Percentiles rank a stretch among this genome's conserved stretches.
These are phyloP conservation scores for Lumnitzera littorea DNA, from an alignment of 345 rosid genomes.

Conservation along the genomic window DNA sequence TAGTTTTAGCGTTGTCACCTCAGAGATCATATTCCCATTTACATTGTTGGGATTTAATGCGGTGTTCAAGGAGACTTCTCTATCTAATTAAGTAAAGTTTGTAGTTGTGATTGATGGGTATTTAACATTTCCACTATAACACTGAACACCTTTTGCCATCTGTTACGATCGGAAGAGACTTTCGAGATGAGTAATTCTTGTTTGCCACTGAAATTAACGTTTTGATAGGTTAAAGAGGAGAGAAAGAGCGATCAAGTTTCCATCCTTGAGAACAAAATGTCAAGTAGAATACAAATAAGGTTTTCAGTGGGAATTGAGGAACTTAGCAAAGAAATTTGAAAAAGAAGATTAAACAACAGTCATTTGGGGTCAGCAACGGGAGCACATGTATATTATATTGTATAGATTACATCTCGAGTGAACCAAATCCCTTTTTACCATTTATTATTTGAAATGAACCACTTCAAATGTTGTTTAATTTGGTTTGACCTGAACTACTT, in stretches of 20 bases:
- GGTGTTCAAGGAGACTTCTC: conserved; percentile 50
- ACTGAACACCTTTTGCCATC: conserved; percentile 51
- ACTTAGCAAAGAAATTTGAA: no score
- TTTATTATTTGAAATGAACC: no score
- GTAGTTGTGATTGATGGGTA: conserved; percentile 59
- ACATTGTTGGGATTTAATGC: conserved; percentile 30
- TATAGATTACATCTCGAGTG: no score
- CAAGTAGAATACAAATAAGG: background rate
- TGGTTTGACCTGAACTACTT: no score
- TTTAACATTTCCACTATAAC: conserved; percentile 41
- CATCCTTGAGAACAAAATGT: conserved; percentile 1
- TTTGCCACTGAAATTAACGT: conserved; percentile 5
- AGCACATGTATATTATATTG: no score
- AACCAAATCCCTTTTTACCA: no score
- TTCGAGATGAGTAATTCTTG: conserved; percentile 20
- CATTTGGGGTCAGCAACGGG: no score
- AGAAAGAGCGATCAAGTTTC: conserved; percentile 7
- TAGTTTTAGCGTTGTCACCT: no score
- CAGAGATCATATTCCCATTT: conserved; percentile 39
- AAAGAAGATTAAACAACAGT: no score
- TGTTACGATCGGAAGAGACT: conserved; percentile 35
- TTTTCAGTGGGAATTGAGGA: no score
- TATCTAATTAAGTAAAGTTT: conserved; percentile 35
- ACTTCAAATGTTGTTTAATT: no score
- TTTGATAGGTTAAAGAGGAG: conserved; percentile 4